Evolutionary conservation across 768 basidiomycete genomes (phyloP).

Genomic region (Suillus ampliporus): DNA sequence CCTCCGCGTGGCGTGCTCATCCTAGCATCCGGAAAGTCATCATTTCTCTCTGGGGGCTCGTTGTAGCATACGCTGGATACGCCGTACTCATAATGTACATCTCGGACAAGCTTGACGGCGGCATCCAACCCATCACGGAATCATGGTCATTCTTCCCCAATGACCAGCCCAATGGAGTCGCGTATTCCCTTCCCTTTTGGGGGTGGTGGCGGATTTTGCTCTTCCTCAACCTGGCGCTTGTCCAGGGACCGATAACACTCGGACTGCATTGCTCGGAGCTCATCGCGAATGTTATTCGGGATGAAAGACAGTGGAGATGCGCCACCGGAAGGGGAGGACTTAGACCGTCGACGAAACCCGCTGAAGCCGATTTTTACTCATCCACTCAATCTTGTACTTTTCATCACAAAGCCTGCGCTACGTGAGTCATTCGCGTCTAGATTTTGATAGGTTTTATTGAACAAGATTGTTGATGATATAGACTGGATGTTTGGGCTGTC

Average conservation of each 20-base stretch:
- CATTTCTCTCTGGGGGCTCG: too few species aligned
- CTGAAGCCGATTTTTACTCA: conserved; percentile 29
- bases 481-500: conserved; percentile 41
- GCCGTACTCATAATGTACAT: conserved; percentile 22
- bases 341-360: conserved; percentile 24
- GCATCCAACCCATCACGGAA: conserved; percentile 28
- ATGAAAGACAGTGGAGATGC: conserved; percentile 32
- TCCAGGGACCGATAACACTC: conserved; percentile 36
- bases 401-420: conserved; percentile 29
- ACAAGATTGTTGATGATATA: conserved; percentile 8
- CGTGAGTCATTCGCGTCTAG: conserved; percentile 22
- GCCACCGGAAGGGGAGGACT: conserved; percentile 23
- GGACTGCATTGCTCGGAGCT: conserved; percentile 36
- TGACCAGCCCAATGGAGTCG: conserved; percentile 26
- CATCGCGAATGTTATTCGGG: conserved; percentile 33
- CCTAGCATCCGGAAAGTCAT: too few species aligned
- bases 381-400: conserved; percentile 20
- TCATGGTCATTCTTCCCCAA: conserved; percentile 34
- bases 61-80: conserved; percentile 28
- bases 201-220: conserved; percentile 32
- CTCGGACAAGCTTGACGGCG: conserved; percentile 5
- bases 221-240: conserved; percentile 31
- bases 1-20: too few species aligned
- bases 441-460: neutral
- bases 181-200: conserved; percentile 21